phyloP scores from a whole-genome alignment of 345 rosid species.

The Physaria fendleri region DNA sequence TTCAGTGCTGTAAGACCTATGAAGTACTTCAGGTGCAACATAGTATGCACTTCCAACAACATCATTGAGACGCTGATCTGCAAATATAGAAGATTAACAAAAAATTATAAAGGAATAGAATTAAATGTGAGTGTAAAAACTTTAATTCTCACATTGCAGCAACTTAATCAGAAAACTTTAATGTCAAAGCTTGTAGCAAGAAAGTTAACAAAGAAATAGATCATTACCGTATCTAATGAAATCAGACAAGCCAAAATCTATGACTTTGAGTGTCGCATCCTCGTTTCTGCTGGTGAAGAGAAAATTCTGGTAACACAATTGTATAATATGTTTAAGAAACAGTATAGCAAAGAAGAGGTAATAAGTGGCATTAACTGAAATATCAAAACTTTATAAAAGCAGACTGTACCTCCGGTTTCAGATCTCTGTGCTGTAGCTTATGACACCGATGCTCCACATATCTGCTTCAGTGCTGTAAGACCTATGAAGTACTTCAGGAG shows the following conservation, averaged over 20 bases:
- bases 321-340: not conserved
- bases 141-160: not conserved
- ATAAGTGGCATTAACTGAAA: not conserved
- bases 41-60: slow-evolving; percentile 99
- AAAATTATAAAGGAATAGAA: not conserved
- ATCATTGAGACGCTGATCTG: slow-evolving; percentile 94
- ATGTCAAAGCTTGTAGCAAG: not conserved
- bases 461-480: slow-evolving; percentile 90
- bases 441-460: slow-evolving; percentile 98
- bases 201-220: not conserved
- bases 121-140: not conserved
- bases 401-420: slow-evolving; percentile 78
- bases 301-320: slow-evolving; percentile 58
- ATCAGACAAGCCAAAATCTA: slow-evolving; percentile 95
- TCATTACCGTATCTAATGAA: slow-evolving; percentile 64
- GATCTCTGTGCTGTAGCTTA: slow-evolving; percentile 86
- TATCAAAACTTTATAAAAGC: not conserved
- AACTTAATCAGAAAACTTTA: not conserved
- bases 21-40: slow-evolving; percentile 98
- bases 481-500: slow-evolving; percentile 98
- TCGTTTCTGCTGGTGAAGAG: slow-evolving; percentile 75
- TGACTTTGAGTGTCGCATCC: slow-evolving; percentile 82
- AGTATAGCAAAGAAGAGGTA: not conserved
- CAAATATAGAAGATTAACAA: not conserved
- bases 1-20: slow-evolving; percentile 86